Percentiles rank a stretch among this genome's conserved stretches.
These are phyloP conservation scores for Pyrus communis DNA, from an alignment of 306 rosid species.

Conservation along the genomic window DNA sequence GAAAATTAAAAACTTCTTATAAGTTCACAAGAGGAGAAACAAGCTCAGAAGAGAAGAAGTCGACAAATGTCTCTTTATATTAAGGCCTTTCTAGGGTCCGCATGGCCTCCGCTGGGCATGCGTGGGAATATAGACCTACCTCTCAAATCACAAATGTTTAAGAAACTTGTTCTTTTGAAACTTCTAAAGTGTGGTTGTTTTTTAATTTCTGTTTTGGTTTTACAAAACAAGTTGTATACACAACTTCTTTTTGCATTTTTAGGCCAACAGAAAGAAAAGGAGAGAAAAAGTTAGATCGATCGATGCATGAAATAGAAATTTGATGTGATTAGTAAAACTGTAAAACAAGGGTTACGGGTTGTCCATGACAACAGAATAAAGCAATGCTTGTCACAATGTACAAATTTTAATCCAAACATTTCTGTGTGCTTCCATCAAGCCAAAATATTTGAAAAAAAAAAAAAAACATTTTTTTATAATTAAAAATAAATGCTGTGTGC, in stretches of 20 bases:
- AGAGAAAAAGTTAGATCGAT: neutral
- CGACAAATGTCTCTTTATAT: too few relatives aligned
- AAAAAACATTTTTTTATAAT: too few relatives aligned
- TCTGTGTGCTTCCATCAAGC: neutral
- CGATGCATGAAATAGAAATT: neutral
- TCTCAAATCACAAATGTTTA: neutral
- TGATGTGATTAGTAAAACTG: neutral
- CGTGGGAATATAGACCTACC: neutral
- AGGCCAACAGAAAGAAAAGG: neutral
- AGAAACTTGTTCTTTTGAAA: neutral
- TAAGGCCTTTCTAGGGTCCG: neutral
- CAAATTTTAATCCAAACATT: neutral
- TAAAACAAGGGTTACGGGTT: neutral
- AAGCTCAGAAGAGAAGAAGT: too few relatives aligned
- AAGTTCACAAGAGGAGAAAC: too few relatives aligned
- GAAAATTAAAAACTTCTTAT: too few relatives aligned
- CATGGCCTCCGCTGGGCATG: neutral
- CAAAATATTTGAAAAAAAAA: too few relatives aligned
- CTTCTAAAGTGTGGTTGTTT: neutral
- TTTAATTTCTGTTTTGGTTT: too few relatives aligned
- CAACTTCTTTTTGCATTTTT: too few relatives aligned
- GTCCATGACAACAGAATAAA: neutral
- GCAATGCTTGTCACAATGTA: neutral
- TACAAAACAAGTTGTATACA: too few relatives aligned
- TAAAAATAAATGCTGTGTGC: too few relatives aligned